Conservation (phyloP, 352 stramenopile species). For the Pythium diclinum region DNA sequence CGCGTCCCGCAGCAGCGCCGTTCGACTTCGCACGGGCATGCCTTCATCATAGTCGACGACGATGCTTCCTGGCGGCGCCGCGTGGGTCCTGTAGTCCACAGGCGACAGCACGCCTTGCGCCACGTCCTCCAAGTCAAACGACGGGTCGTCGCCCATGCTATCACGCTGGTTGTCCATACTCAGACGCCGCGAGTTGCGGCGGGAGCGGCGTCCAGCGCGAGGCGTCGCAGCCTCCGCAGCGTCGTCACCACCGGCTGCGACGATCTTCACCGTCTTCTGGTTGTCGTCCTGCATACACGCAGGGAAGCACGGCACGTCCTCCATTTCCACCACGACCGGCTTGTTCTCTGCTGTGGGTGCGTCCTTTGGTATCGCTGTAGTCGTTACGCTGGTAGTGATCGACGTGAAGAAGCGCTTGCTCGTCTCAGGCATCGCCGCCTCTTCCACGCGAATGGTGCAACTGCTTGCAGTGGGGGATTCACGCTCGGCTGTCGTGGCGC, state of each 20-base stretch:
- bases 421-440: not conserved
- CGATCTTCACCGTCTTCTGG: not conserved
- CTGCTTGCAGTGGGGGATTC: not conserved
- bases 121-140: conserved; percentile 52
- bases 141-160: not conserved
- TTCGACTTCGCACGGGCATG: conserved; percentile 21
- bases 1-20: conserved; percentile 15
- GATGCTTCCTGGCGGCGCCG: conserved; percentile 34
- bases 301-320: conserved; percentile 18
- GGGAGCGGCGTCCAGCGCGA: conserved; percentile 10
- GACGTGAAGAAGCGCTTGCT: not conserved
- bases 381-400: not conserved
- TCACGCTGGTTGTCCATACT: conserved; percentile 22
- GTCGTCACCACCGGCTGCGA: not conserved
- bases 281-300: conserved; percentile 19
- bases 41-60: conserved; percentile 62
- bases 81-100: conserved; percentile 1
- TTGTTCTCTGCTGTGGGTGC: not conserved
- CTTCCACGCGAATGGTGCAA: not conserved
- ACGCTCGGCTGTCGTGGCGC: not conserved
- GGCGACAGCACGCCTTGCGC: conserved; percentile 24
- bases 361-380: not conserved
- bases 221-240: not conserved
- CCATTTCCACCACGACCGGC: not conserved
- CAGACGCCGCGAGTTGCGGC: conserved; percentile 18